These are phyloP conservation scores for Achlya hypogyna DNA, from an alignment of 352 stramenopile species.

Conservation along the genomic window DNA sequence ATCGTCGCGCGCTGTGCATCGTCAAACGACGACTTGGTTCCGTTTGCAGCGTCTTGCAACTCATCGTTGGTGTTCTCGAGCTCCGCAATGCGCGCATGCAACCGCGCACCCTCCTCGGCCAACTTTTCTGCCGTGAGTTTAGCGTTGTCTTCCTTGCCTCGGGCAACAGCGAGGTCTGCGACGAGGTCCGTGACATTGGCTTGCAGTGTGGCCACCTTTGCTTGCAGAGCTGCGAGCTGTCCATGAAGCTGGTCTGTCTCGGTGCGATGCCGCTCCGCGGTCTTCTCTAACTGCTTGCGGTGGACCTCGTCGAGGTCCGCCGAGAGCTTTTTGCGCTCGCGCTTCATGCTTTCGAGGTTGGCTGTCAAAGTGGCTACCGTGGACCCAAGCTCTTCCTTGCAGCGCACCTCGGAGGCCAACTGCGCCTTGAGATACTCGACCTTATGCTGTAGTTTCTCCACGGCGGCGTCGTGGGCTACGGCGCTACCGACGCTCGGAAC, in stretches of 20 bases:
- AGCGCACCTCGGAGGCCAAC: slow-evolving; percentile 74
- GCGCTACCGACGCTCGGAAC: background rate
- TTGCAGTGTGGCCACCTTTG: slow-evolving; percentile 54
- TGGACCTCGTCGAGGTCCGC: slow-evolving; percentile 48
- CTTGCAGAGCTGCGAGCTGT: slow-evolving; percentile 41
- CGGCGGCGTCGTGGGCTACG: slow-evolving; percentile 30
- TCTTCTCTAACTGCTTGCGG: slow-evolving; percentile 33
- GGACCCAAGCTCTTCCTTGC: slow-evolving; percentile 68
- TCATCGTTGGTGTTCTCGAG: slow-evolving; percentile 44
- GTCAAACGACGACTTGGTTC: slow-evolving; percentile 57
- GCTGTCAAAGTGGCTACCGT: slow-evolving; percentile 55
- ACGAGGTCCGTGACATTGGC: slow-evolving; percentile 70
- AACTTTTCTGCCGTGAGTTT: slow-evolving; percentile 66
- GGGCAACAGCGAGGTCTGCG: slow-evolving; percentile 53
- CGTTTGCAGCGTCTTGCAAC: slow-evolving; percentile 47
- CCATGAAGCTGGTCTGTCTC: slow-evolving; percentile 41
- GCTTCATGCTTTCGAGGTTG: slow-evolving; percentile 54
- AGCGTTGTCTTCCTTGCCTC: slow-evolving; percentile 53
- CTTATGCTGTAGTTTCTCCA: slow-evolving; percentile 74
- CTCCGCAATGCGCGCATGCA: slow-evolving; percentile 56
- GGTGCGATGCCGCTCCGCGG: slow-evolving; percentile 36
- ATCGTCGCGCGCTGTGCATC: slow-evolving; percentile 71
- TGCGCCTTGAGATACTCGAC: slow-evolving; percentile 79
- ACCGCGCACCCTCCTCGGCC: slow-evolving; percentile 52
- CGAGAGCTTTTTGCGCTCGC: slow-evolving; percentile 43